These are phyloP conservation scores for Hysterium pulicare DNA, from an alignment of 2,329 filamentous ascomycete species.

Conservation along the genomic window DNA sequence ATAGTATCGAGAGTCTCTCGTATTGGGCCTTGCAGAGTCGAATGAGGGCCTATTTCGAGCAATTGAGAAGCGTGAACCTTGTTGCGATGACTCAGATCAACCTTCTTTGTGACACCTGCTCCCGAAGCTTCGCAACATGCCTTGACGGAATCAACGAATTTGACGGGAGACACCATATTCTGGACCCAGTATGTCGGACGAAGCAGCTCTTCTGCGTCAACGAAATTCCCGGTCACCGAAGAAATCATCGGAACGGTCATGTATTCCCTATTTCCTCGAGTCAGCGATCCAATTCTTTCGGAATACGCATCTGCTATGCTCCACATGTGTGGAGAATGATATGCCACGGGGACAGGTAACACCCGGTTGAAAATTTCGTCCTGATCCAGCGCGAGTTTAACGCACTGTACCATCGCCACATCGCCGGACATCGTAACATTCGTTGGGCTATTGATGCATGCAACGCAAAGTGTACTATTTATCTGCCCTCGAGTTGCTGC, in stretches of 20 bases:
- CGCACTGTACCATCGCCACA: conserved; percentile 27
- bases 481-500: conserved; percentile 15
- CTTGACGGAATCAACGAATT: no score
- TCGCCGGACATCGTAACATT: conserved; percentile 45
- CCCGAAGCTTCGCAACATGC: neutral
- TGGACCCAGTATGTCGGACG: conserved; percentile 6
- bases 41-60: conserved; percentile 30
- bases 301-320: conserved; percentile 27
- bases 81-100: neutral
- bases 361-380: conserved; percentile 34
- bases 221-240: neutral
- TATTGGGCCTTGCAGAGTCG: conserved; percentile 21
- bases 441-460: conserved; percentile 33
- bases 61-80: neutral
- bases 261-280: neutral
- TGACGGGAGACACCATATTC: conserved; percentile 7
- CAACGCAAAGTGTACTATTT: conserved; percentile 5
- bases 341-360: conserved; percentile 41
- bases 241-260: conserved; percentile 3
- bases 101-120: neutral
- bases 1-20: conserved; percentile 5
- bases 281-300: neutral
- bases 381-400: conserved; percentile 26
- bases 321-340: conserved; percentile 43
- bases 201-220: neutral